phyloP scores from a whole-genome alignment of 768 basidiomycete species.

The Vishniacozyma victoriae region DNA sequence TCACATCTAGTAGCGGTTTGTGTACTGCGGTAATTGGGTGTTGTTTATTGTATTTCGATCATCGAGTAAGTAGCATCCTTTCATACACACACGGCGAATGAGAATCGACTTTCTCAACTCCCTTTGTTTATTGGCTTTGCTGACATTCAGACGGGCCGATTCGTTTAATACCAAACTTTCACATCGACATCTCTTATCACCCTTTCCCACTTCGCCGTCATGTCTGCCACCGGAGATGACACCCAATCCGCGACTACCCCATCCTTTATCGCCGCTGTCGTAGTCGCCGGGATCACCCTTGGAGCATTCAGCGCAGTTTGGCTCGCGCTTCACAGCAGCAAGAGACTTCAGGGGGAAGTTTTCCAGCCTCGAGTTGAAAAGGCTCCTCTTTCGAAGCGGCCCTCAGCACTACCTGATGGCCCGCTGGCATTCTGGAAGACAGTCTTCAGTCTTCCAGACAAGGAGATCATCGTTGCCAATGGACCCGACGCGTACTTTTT shows the following conservation, averaged over 20 bases:
- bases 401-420: constrained; percentile 24
- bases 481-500: constrained; percentile 48
- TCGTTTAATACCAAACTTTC: too few relatives aligned
- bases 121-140: too few relatives aligned
- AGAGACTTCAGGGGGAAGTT: constrained; percentile 27
- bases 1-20: too few relatives aligned
- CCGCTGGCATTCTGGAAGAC: constrained; percentile 36
- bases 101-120: too few relatives aligned
- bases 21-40: too few relatives aligned
- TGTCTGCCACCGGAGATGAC: constrained; percentile 42
- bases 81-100: too few relatives aligned
- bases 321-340: constrained; percentile 24
- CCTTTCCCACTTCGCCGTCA: constrained; percentile 11
- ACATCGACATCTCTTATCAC: too few relatives aligned
- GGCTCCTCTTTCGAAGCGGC: constrained; percentile 39
- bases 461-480: constrained; percentile 38
- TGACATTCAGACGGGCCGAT: too few relatives aligned
- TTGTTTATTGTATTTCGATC: too few relatives aligned
- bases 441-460: constrained; percentile 29
- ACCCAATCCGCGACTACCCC: constrained; percentile 28
- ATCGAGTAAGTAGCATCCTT: too few relatives aligned
- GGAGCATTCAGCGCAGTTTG: constrained; percentile 30
- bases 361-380: constrained; percentile 36
- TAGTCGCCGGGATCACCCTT: constrained; percentile 29
- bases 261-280: constrained; percentile 39